Base-by-base conservation (phyloP, 1,139 yeast species). In the Kurtzmaniella quercitrusa region DNA sequence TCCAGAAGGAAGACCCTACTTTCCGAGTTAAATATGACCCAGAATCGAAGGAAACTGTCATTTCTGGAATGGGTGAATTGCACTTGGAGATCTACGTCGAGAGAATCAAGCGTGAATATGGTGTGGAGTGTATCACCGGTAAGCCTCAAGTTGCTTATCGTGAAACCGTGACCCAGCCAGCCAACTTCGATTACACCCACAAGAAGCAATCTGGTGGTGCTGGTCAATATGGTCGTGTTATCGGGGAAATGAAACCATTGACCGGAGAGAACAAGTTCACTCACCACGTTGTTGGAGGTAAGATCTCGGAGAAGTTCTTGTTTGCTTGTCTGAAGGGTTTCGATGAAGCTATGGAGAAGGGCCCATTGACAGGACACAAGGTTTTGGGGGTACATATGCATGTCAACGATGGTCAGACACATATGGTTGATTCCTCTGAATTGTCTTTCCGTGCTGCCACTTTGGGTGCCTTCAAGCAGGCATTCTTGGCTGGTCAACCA, bases 121-220 rank as follows among this genome's bases (percentile, higher is more conserved):
- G 90, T 49, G 96, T 93, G 51, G 96, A 89, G 47, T 93, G 98
- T 73, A 75, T 81, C 37, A 91, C 97, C 47, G 98, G 99, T 63
- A 85, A 87, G 67, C 99, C 98, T 42, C 97, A 91, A 73, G 98
- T 94, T 40, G 89, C 98, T 19, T 94, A 93, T 71, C 85, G 99
- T 68, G 99, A 94, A 71, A 85, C 98, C 37, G 82, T 93, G 51
- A 74, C 88, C 37, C 64, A 76, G 5, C 73, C 86, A 37, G 16
- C 39, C 16, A 77, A 93, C 23, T 91, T 93, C 60, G 98, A 93
- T 63, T 89, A 81, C 71, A 87, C 96, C 29, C 98, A 91, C 74
- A 93, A 93, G 78, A 91, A 91, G 64, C 99, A 93, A 74, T 81
- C 94, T 60, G 99, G 99, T 67, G 99, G 99, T 78, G 95, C 98